These are phyloP conservation scores for Chenopodium quinoa DNA, from an alignment of 148 eudicot genomes.

Conservation along the genomic window DNA sequence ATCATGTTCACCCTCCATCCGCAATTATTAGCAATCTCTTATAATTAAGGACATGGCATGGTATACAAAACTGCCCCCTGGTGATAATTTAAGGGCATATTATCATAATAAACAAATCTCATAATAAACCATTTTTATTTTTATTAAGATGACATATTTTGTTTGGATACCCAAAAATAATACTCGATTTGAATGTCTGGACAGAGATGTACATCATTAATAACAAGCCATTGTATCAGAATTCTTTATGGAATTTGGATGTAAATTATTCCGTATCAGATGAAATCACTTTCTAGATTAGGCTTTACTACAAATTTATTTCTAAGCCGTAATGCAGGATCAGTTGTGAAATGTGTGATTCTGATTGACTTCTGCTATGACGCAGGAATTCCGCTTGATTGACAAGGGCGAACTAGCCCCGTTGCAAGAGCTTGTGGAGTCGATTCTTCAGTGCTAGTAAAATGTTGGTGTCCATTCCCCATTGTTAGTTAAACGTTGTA, in stretches of 20 bases:
- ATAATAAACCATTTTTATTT: background rate
- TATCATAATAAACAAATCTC: background rate
- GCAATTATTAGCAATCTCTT: background rate
- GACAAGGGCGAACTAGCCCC: constrained; percentile 88
- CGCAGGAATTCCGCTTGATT: constrained; percentile 72
- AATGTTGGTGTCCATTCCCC: constrained; percentile 34
- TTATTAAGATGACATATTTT: background rate
- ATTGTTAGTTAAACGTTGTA: constrained; percentile 11
- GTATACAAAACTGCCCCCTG: background rate
- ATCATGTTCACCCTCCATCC: background rate
- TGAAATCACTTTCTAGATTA: background rate
- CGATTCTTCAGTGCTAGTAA: constrained; percentile 33
- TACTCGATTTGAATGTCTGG: background rate
- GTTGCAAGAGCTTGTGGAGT: constrained; percentile 71
- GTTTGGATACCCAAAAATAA: background rate
- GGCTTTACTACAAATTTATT: background rate
- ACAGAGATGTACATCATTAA: background rate
- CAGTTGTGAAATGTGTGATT: background rate
- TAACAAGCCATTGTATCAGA: background rate
- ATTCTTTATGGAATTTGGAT: background rate
- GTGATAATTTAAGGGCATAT: background rate
- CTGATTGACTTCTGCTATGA: constrained; percentile 3
- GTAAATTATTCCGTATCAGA: background rate
- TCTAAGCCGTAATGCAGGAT: background rate
- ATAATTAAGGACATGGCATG: background rate